Conservation (phyloP, 2,329 filamentous ascomycete species). For the Pestalotiopsis sp. region DNA sequence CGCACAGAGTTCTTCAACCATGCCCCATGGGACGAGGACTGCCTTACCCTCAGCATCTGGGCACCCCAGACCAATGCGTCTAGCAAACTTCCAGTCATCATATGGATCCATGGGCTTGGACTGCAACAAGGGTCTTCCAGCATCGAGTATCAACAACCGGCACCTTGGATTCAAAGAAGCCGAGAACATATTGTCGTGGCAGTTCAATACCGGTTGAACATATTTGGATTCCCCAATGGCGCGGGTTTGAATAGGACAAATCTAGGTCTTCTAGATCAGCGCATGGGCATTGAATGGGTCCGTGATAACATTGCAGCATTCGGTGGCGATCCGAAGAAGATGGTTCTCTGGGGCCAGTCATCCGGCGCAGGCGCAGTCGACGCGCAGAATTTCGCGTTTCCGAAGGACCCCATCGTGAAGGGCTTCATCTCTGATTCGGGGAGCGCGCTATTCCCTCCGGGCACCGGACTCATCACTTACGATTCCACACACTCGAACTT, state of each 20-base stretch:
- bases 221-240: constrained; percentile 27
- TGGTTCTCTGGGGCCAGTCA: constrained; percentile 50
- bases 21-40: constrained; percentile 17
- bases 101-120: constrained; percentile 21
- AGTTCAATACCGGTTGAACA: constrained; percentile 25
- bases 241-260: constrained; percentile 36
- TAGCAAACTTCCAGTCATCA: constrained; percentile 17
- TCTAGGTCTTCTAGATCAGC: constrained; percentile 55
- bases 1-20: constrained; percentile 11
- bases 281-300: constrained; percentile 53
- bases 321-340: constrained; percentile 49
- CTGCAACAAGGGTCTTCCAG: constrained; percentile 15
- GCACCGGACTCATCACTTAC: background rate
- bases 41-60: constrained; percentile 19
- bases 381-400: background rate
- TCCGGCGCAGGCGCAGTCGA: constrained; percentile 36
- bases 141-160: constrained; percentile 19
- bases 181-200: constrained; percentile 22
- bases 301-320: constrained; percentile 51
- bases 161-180: constrained; percentile 19
- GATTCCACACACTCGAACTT: constrained; percentile 1
- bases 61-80: constrained; percentile 6
- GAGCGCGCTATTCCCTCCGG: background rate
- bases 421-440: background rate
- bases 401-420: background rate